Evolutionary conservation across 2,329 filamentous ascomycete genomes (phyloP), one percentile per base, ranked within the genome.

Genomic region (Trichoderma asperellum): DNA sequence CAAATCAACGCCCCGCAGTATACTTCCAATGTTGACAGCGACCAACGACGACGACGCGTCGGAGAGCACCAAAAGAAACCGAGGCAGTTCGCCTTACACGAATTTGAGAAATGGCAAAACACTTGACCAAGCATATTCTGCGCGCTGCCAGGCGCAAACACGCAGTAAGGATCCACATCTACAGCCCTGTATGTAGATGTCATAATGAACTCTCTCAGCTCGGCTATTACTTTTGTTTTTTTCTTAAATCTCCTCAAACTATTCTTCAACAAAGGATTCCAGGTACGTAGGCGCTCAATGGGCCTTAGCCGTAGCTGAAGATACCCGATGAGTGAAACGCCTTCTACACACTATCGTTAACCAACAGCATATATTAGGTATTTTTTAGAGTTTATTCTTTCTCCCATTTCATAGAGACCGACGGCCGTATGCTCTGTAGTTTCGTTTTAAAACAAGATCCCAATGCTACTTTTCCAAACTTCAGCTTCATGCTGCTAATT

Each of bases 41-140:
- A 65, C 49, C 62, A 65, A 65, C 62, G 57, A 24, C 24, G 24
- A 12, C 61, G 55, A 64, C 61, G 61, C 55, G 61, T 47, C 34
- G 55, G 27, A 49, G 27, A 55, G 16, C 40, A 18, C 8, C 14
- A 55, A 40, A 14, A 24, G 35, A 35, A 21, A 34, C 32, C 12
- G 16, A 40, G 21, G 34, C 18, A 40, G 29, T 29, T 64, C 21
- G 49, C 7, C 61, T 40, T 40, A 5, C 5, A 16, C 37, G 16
- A 6, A 16, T 18, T 40, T 18, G 14, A 40, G 37, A 24, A 24
- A 24, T 24, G 24, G 24, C 24, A 40, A 18, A 7, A 40, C 7
- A 7, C 2, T 4, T 18, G 14, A 5, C 34, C 18, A 7, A 34
- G 32, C 5, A 21, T 18, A 34, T n/a, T 6, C 21, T 16, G 32